Conservation (phyloP, 768 basidiomycete genomes). For the Amanita polypyramis region DNA sequence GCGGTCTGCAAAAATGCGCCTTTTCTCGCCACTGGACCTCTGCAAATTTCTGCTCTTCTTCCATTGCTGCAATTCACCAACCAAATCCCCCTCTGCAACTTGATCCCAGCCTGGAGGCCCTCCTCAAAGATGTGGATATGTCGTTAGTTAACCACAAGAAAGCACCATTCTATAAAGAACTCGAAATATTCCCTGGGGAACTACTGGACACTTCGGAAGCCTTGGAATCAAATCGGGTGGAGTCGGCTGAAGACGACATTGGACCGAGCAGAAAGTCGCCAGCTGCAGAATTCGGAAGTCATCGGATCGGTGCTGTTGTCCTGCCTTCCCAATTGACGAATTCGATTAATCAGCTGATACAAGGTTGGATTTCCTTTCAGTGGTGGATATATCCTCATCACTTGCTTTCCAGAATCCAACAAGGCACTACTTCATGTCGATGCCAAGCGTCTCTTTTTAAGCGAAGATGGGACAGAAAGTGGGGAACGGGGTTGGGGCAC, state of each 20-base stretch:
- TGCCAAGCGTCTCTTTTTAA: conserved; percentile 58
- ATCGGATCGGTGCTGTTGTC: conserved; percentile 58
- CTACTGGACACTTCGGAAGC: conserved; percentile 13
- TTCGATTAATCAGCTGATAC: conserved; percentile 57
- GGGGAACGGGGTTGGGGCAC: conserved; percentile 39
- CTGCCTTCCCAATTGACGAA: conserved; percentile 64
- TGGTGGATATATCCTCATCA: conserved; percentile 5
- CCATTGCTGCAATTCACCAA: conserved; percentile 28
- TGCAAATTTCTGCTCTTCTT: conserved; percentile 9
- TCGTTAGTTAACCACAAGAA: conserved; percentile 36
- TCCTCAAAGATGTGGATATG: conserved; percentile 61
- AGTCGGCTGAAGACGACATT: conserved; percentile 18
- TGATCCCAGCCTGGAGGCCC: conserved; percentile 51
- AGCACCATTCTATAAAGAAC: conserved; percentile 30
- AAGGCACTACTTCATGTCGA: conserved; percentile 58
- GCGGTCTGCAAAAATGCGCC: neutral
- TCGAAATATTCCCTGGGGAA: conserved; percentile 35
- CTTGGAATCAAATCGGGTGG: conserved; percentile 16
- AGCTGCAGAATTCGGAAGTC: conserved; percentile 73
- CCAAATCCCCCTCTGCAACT: conserved; percentile 54
- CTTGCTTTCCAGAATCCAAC: conserved; percentile 38
- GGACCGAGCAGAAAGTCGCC: conserved; percentile 52
- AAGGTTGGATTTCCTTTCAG: conserved; percentile 30
- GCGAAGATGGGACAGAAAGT: conserved; percentile 15
- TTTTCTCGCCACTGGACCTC: neutral